These are phyloP conservation scores for Ensete ventricosum DNA, from an alignment of 176 grass and related monocot species.

Conservation along the genomic window DNA sequence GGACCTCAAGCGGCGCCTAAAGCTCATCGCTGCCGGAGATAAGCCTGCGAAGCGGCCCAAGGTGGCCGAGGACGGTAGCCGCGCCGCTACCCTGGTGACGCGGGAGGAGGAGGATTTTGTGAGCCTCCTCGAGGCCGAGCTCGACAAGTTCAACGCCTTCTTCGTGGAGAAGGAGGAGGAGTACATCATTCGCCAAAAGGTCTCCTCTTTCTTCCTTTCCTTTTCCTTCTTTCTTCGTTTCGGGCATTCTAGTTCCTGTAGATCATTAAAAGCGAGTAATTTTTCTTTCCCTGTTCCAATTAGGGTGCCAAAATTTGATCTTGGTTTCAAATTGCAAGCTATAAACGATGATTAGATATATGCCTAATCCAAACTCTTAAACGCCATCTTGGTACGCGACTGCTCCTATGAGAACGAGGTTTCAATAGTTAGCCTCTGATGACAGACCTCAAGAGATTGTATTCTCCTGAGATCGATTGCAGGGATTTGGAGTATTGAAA, in stretches of 20 bases:
- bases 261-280: not conserved
- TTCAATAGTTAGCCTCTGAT: not conserved
- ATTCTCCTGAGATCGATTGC: too few relatives aligned
- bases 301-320: not conserved
- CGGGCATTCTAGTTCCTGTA: too few relatives aligned
- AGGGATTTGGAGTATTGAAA: too few relatives aligned
- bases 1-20: conserved; percentile 91
- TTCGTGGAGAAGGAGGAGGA: conserved; percentile 97
- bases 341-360: not conserved
- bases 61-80: conserved; percentile 9
- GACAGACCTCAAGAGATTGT: too few relatives aligned
- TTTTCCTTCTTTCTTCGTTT: not conserved
- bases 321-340: not conserved
- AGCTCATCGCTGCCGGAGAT: conserved; percentile 38
- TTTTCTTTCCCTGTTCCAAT: not conserved
- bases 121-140: conserved; percentile 71
- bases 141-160: conserved; percentile 88
- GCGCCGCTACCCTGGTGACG: not conserved
- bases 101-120: conserved; percentile 48
- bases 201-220: not conserved
- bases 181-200: conserved; percentile 97
- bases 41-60: conserved; percentile 42
- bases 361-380: not conserved
- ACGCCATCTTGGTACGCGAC: not conserved
- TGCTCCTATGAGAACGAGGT: not conserved